Evolutionary conservation across 192 early-diverging fungal genomes (phyloP), one percentile per base, ranked within the genome.

Genomic region (Podila minutissima): DNA sequence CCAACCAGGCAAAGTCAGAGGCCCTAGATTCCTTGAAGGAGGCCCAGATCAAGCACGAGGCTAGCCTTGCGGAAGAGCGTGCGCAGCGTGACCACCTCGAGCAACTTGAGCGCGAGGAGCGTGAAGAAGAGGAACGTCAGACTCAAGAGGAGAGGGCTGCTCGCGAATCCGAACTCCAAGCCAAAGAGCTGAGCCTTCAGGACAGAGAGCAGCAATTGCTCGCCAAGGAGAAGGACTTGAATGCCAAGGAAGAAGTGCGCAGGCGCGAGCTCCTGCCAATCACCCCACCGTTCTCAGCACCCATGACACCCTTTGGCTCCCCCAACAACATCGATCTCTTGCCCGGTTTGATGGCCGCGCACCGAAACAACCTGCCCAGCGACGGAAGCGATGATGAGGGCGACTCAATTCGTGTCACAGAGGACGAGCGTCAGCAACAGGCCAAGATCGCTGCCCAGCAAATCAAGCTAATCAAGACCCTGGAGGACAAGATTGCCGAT

Each of bases 401-500:
- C 13, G 73, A 53, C 32, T 60, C 48, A 28, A 11, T 53, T 22
- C 38, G 32, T 10, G 17, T 15, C 49, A 68, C 11, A 58, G 51
- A 60, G 1, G 61, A 31, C 33, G 67, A 75, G 67, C 61, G 67
- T 4, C 62, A 69, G 51, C 70, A 71, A n/a, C 58, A 78, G 55
- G 64, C 59, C 12, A 69, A 72, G 26, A 57, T 62, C 24, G 61
- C 69, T 1, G 66, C 65, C 3, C 75, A 81, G 33, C 77, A 81
- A 24, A 64, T 64, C 62, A 72, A 68, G 33, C 55, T 72, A 19
- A 81, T 81, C 67, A 81, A 69, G 63, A 59, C 77, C 4, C 55
- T 81, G 41, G 77, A 81, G 49, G 71, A 72, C 19, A 81, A 81
- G 71, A 73, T 81, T 66, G 71, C 62, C 1, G 71, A 81, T 35